Conservation (phyloP, 2,329 filamentous ascomycete species). For the Pseudocercospora cruenta region DNA sequence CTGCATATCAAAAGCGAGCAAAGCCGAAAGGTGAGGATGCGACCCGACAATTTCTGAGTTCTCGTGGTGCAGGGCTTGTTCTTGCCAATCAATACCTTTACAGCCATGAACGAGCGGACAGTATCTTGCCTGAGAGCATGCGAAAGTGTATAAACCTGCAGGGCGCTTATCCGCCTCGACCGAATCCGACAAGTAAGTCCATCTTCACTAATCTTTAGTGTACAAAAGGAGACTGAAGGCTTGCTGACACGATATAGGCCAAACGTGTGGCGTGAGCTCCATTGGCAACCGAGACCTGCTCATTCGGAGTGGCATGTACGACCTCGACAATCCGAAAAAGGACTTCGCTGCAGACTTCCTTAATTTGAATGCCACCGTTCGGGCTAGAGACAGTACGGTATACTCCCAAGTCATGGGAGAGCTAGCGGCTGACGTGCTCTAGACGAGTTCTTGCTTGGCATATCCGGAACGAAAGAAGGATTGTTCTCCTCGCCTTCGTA, state of each 20-base stretch:
- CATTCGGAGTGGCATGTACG: conserved; percentile 36
- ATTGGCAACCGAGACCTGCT: conserved; percentile 44
- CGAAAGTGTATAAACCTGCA: conserved; percentile 42
- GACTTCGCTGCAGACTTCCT: conserved; percentile 48
- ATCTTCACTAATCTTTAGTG: not conserved
- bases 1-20: conserved; percentile 50
- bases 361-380: conserved; percentile 43
- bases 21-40: conserved; percentile 23
- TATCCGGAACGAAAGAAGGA: conserved; percentile 42
- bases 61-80: conserved; percentile 44
- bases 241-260: conserved; percentile 20
- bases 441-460: conserved; percentile 51
- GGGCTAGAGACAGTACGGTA: conserved; percentile 43
- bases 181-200: conserved; percentile 31
- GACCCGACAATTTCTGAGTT: conserved; percentile 38
- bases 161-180: conserved; percentile 40
- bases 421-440: not conserved
- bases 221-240: not conserved
- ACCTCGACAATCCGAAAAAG: conserved; percentile 33
- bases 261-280: conserved; percentile 52
- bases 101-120: conserved; percentile 44
- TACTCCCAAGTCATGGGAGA: not conserved
- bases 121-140: conserved; percentile 39
- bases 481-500: conserved; percentile 40
- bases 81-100: conserved; percentile 48